These are phyloP conservation scores for Chaetomium sp. DNA, from an alignment of 2,329 filamentous ascomycete species.

Conservation along the genomic window DNA sequence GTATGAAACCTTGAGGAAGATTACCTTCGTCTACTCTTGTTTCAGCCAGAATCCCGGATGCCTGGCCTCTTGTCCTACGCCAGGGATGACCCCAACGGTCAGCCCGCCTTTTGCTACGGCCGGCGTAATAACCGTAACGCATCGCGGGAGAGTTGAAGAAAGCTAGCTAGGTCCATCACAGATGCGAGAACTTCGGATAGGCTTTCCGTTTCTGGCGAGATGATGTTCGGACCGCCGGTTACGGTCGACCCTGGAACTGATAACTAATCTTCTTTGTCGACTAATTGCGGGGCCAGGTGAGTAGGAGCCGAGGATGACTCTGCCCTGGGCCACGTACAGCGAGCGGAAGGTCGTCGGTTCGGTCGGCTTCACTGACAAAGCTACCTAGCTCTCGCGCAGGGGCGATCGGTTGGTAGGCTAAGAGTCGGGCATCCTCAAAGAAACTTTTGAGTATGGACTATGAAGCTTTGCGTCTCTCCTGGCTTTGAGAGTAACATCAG, in stretches of 20 bases:
- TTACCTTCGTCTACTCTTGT: background rate
- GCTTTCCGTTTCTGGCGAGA: background rate
- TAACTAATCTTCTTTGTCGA: background rate
- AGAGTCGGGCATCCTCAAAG: no score
- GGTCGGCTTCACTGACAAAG: no score
- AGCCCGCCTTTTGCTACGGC: background rate
- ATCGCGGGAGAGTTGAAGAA: background rate
- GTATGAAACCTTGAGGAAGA: background rate
- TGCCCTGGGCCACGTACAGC: background rate
- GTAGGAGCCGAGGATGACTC: slow-evolving; percentile 3
- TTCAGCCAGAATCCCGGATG: background rate
- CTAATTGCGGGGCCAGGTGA: background rate
- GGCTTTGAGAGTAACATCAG: background rate
- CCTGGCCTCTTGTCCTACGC: no score
- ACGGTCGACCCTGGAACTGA: background rate
- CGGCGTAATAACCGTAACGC: slow-evolving; percentile 9
- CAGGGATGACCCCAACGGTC: background rate
- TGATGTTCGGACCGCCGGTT: background rate
- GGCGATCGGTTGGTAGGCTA: no score
- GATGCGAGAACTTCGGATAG: background rate
- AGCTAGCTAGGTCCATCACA: background rate
- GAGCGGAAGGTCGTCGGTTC: no score
- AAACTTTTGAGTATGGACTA: background rate
- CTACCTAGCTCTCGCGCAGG: no score
- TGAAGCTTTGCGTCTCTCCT: background rate